Evolutionary conservation across 1,284 basidiomycete species (phyloP), one percentile per base, ranked within the genome.

Genomic region (Pyrrhoderma noxium): DNA sequence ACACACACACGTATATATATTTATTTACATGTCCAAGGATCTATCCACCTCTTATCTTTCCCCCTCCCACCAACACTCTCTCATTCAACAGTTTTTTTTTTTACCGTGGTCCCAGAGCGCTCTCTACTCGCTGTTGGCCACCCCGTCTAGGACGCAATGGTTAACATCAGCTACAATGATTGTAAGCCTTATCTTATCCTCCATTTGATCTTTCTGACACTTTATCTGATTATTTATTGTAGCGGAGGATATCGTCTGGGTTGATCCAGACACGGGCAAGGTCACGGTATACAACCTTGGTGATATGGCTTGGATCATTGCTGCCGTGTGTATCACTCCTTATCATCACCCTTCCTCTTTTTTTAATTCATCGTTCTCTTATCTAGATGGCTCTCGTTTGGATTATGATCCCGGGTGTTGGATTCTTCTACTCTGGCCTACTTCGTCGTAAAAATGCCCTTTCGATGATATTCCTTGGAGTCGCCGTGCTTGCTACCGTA

Each of bases 401-500:
- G 80, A 76, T 95, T 68, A 96, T 96, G 93, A 78, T 92, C 64
- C 92, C 92, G 16, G 90, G 90, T 54, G 79, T 92, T 56, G 89
- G 89, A 22, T 91, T 83, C 67, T 92, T 95, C 74, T 95, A 96
- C 69, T 88, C 90, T 27, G 93, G 93, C 60, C 72, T 87, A 34
- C 66, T 85, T 44, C 74, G 90, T 49, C 77, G 90, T 41, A 96
- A 96, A 69, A 96, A 94, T 61, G 94, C 93, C 0, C 74, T 97
- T 7, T 91, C 87, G 18, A 93, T 95, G 90, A 85, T 98, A 43
- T 93, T 84, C 70, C 73, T 93, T 21, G 82, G 80, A 45, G 79
- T 96, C 74, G 82, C 84, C 64, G 79, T 82, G 11, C 65, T 93
- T 36, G 83, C 80, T 0, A 76, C 90, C 49, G 85, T 84, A 18